These are phyloP conservation scores for Saksenaea vasiformis DNA, from an alignment of 371 early-diverging fungal species.

Conservation along the genomic window DNA sequence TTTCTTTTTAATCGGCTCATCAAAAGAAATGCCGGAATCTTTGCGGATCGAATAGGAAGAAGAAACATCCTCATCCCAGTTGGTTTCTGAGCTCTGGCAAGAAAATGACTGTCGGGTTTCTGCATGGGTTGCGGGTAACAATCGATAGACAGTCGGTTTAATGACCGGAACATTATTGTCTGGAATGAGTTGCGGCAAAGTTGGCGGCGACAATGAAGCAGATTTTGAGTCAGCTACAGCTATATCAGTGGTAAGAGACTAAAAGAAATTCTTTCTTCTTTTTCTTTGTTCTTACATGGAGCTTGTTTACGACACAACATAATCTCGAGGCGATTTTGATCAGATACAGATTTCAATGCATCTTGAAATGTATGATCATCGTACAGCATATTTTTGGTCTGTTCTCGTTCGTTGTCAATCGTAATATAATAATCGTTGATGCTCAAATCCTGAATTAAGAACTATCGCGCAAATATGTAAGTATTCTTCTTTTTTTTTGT, in stretches of 20 bases:
- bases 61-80: conserved; percentile 8
- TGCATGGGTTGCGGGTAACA: conserved; percentile 24
- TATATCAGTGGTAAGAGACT: not conserved
- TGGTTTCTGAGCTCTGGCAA: conserved; percentile 1
- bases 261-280: not conserved
- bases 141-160: conserved; percentile 44
- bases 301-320: conserved; percentile 29
- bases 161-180: conserved; percentile 37
- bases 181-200: conserved; percentile 10
- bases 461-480: not conserved
- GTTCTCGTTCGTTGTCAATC: conserved; percentile 13
- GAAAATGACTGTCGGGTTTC: conserved; percentile 7
- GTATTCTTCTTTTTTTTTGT: not conserved
- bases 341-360: conserved; percentile 24
- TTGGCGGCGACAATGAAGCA: conserved; percentile 8
- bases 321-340: conserved; percentile 33
- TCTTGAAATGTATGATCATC: conserved; percentile 33
- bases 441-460: conserved; percentile 21
- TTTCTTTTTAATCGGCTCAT: conserved; percentile 35
- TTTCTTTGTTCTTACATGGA: conserved; percentile 5
- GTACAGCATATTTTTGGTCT: conserved; percentile 15
- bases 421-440: conserved; percentile 35
- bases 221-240: conserved; percentile 1
- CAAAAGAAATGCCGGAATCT: conserved; percentile 39
- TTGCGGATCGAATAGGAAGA: conserved; percentile 21